These are phyloP conservation scores for Clitopilus passeckerianus DNA, from an alignment of 768 basidiomycete genomes.

Conservation along the genomic window DNA sequence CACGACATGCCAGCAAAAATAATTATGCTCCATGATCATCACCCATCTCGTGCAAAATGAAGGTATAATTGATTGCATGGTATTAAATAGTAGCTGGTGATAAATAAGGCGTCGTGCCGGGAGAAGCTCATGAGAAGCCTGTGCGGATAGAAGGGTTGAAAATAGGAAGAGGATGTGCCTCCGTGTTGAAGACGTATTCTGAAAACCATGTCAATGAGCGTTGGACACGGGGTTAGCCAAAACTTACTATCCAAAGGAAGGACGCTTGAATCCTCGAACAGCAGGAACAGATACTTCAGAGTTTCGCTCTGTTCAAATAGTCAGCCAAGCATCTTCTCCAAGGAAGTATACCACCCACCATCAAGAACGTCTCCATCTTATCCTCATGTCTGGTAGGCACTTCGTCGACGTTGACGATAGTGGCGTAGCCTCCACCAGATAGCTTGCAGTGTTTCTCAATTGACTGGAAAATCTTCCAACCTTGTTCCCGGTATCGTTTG, in stretches of 20 bases:
- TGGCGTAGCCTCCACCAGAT: constrained; percentile 78
- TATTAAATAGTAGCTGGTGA: constrained; percentile 2
- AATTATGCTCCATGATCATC: constrained; percentile 15
- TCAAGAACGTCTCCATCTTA: constrained; percentile 94
- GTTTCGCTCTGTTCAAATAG: constrained; percentile 64
- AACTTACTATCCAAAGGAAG: constrained; percentile 71
- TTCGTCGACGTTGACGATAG: constrained; percentile 80
- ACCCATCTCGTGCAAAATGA: not conserved
- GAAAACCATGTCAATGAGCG: constrained; percentile 1
- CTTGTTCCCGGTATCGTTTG: constrained; percentile 70
- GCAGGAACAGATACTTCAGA: constrained; percentile 83
- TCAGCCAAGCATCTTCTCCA: not conserved
- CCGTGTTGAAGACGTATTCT: constrained; percentile 93
- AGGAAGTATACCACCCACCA: constrained; percentile 43
- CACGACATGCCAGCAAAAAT: constrained; percentile 10
- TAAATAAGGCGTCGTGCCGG: not conserved
- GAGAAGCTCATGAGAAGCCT: constrained; percentile 18
- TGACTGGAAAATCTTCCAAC: constrained; percentile 87
- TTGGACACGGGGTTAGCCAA: not conserved
- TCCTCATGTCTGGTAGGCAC: constrained; percentile 67
- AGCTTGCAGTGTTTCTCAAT: constrained; percentile 82
- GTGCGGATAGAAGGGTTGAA: constrained; percentile 24
- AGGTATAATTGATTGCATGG: not conserved
- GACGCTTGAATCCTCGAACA: constrained; percentile 73
- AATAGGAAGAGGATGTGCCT: constrained; percentile 42